Evolutionary conservation across 75 land plant species (phyloP), one percentile per base, ranked within the genome.

Genomic region (Pseudotsuga menziesii): DNA sequence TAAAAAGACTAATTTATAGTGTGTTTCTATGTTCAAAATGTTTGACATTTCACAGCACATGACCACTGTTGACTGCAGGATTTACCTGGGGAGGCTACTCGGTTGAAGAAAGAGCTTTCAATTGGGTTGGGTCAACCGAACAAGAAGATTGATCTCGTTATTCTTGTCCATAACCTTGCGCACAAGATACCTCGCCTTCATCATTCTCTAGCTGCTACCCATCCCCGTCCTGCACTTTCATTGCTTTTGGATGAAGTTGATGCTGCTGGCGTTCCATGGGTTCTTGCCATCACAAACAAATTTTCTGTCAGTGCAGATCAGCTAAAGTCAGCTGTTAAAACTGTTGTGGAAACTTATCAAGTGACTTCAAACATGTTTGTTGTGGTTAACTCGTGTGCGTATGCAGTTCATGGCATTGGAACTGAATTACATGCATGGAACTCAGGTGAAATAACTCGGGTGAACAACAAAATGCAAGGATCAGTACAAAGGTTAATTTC

Each of bases 151-250:
- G 99, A 96, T 82, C 78, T 94, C 69, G 76, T 96, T 69, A 78
- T 96, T 61, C 90, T 96, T 79, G 99, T 96, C 55, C 99, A 96
- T 86, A 96, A 96, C 78, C 77, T 96, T n/a, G 93, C 97, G 35
- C 97, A 94, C 67, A 88, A 82, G 74, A 86, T 96, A 75, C 94
- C 99, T 61, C 78, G 78, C 36, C 76, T 80, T 76, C 86, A 61
- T 60, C 82, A 87, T 2, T 54, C 85, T 56, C 12, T 41, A n/a
- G 61, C 75, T 72, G 35, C 75, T 54, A 76, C 88, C 20, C 75
- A 81, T 15, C 58, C 81, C 56, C 81, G 84, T 48, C 99, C 99
- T 75, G 94, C 93, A n/a, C 87, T 96, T 52, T 79, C 88, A 20
- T 88, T 89, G 56, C 88, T 96, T 13, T 57, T 94, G 58, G 84